Evolutionary conservation across 805 yeast species (phyloP), one percentile per base, ranked within the genome.

Genomic region (Ogataea ramenticola): DNA sequence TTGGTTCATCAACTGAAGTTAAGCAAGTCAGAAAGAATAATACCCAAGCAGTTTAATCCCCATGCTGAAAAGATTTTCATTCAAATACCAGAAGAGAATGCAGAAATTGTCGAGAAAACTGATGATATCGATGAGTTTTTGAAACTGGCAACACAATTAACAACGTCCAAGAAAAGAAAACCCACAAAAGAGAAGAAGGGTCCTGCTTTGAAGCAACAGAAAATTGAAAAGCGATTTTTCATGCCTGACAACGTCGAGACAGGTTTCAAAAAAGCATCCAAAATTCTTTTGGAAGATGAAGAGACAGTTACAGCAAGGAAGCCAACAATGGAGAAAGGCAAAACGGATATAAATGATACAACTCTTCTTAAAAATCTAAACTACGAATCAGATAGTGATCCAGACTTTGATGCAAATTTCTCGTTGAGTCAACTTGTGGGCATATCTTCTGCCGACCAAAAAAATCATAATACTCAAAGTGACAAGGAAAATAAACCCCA

Each of bases 181-280:
- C 50, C 47, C 45, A 60, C 39, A 41, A 46, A 40, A 11, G 35
- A 40, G 31, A 41, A 46, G 37, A 35, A 17, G 35, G 26, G 40
- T 11, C 35, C 35, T 5, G 21, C 11, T 32, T 15, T 41, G 43
- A 41, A 43, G 42, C 47, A 40, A n/a, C 43, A 31, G 36, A 42
- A 58, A 39, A 30, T 41, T 1, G 45, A 53, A 20, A 76, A 82
- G 57, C 65, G 62, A 38, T 84, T 84, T 49, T 80, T 79, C 58
- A 79, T 84, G 86, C 93, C 93, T 0, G 85, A 80, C 49, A 70
- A 78, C 53, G 90, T 78, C 5, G 75, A 71, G 35, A 74, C 81
- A 0, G 90, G 88, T 0, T 83, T 85, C 50, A 66, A 67, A 32
- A 63, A 65, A 20, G 87, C 79, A 1, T 68, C 76, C 2, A 58